A percentile compares a stretch with the other conserved stretches of the same genome.
Evolutionary conservation across 192 early-diverging fungal species (phyloP).

Genomic region (Coemansia sp.): DNA sequence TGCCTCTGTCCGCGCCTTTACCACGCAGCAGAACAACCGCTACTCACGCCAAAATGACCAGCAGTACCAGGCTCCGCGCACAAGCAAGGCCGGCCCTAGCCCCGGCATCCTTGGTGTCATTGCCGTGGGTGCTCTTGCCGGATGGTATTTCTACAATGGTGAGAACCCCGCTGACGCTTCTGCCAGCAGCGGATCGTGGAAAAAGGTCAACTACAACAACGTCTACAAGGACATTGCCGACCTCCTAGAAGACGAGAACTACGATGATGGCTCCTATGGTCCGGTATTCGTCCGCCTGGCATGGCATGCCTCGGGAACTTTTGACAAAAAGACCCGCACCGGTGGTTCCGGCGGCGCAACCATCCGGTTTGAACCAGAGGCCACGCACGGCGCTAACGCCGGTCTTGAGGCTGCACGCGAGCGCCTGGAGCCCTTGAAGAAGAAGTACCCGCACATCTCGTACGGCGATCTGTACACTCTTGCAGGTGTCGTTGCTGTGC

Average conservation of each 20-base stretch:
- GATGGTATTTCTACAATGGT: slow-evolving; percentile 53
- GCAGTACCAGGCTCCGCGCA: slow-evolving; percentile 28
- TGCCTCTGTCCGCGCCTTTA: slow-evolving; percentile 20
- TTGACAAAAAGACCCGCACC: slow-evolving; percentile 61
- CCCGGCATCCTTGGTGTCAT: slow-evolving; percentile 41
- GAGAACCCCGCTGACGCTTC: slow-evolving; percentile 11
- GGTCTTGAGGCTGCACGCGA: slow-evolving; percentile 72
- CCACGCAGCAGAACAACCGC: slow-evolving; percentile 18
- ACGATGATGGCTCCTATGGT: slow-evolving; percentile 78
- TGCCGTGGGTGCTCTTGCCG: slow-evolving; percentile 54
- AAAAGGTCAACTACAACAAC: slow-evolving; percentile 67
- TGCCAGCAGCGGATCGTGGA: slow-evolving; percentile 24
- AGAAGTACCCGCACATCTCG: slow-evolving; percentile 76
- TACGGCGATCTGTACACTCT: slow-evolving; percentile 85
- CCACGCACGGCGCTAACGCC: slow-evolving; percentile 70
- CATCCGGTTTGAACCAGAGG: slow-evolving; percentile 71
- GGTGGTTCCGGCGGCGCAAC: slow-evolving; percentile 78
- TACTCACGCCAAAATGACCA: slow-evolving; percentile 12
- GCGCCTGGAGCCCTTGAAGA: slow-evolving; percentile 73
- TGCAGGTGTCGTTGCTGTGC: slow-evolving; percentile 73
- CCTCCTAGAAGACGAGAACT: slow-evolving; percentile 72
- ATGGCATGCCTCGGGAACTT: slow-evolving; percentile 86
- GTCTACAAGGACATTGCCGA: slow-evolving; percentile 78
- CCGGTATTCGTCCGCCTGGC: slow-evolving; percentile 80
- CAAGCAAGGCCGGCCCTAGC: slow-evolving; percentile 28